Evolutionary conservation across 2,329 filamentous ascomycete species (phyloP), one percentile per base, ranked within the genome.

Genomic region (Fusarium temperatum): DNA sequence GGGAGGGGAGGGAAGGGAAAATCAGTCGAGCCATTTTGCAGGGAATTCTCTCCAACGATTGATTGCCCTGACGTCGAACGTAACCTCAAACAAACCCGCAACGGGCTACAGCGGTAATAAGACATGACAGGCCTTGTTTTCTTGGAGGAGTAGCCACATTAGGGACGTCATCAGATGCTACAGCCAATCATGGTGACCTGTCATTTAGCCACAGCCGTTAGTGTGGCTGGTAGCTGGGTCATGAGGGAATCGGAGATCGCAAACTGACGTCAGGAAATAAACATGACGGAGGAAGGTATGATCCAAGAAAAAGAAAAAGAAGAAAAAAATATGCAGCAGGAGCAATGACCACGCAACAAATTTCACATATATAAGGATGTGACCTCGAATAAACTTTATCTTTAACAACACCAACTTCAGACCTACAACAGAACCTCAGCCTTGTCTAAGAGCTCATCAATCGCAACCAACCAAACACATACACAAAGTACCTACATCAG

Each of bases 201-300:
- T 22, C 28, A 48, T 57, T 1, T 54, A 72, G 72, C 72, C 72
- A 74, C 72, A 75, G 35, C 45, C 17, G 24, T 53, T 50, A 48
- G 32, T 67, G 70, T 74, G 71, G 71, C 71, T 71, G 54, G 57
- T 56, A 53, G 59, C 48, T 70, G 57, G 67, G 66, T 74, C 71
- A 73, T 73, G 72, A 58, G 72, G 58, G 50, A 63, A 68, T 53
- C 51, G 44, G 56, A 66, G 59, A 72, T 66, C 39, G 59, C 53
- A 59, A 62, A 64, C 63, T 75, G 72, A 75, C 72, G 72, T 74
- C 72, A 72, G 71, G 66, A 38, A 59, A 38, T 47, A 60, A 60
- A 48, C 54, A 71, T 74, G 63, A 64, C 60, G 66, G 36, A 47
- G 39, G 32, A 47, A 74, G 56, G 72, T 36, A 50, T 47, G 63